Percentiles rank a stretch among this genome's conserved stretches.
phyloP scores from a whole-genome alignment of 495 filamentous ascomycete species.

The Aspergillus carlsbadensis region DNA sequence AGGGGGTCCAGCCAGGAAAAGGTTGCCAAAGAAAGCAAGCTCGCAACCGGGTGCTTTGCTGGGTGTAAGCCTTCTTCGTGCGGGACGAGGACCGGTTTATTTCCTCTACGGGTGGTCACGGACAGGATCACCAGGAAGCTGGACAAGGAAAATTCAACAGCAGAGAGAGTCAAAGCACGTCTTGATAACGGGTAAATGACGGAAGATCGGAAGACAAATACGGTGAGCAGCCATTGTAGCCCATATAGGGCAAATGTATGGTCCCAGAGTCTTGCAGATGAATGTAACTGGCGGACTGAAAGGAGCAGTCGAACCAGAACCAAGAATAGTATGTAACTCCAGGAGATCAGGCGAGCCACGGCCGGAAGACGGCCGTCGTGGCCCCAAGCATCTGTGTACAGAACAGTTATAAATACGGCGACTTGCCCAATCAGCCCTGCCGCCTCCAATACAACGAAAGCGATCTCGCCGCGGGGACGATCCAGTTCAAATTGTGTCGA shows the following conservation, averaged over 20 bases:
- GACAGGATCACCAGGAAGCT: conserved; percentile 72
- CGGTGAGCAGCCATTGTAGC: conserved; percentile 73
- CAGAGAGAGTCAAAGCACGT: conserved; percentile 58
- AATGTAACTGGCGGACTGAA: conserved; percentile 60
- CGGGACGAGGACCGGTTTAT: conserved; percentile 82
- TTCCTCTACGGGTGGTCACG: conserved; percentile 82
- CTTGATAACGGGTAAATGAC: conserved; percentile 69
- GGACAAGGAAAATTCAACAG: conserved; percentile 70
- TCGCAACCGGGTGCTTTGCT: conserved; percentile 79
- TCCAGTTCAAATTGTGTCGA: conserved; percentile 71
- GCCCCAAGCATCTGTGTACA: conserved; percentile 56
- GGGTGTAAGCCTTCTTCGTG: conserved; percentile 86
- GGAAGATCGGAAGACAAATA: conserved; percentile 78
- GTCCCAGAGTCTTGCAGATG: conserved; percentile 79
- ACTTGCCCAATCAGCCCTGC: conserved; percentile 70
- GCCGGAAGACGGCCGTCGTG: conserved; percentile 58
- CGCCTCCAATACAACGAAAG: conserved; percentile 70
- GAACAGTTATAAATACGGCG: conserved; percentile 59
- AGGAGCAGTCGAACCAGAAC: conserved; percentile 70
- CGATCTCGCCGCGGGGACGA: conserved; percentile 69
- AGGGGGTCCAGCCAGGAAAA: conserved; percentile 91
- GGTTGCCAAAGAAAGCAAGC: conserved; percentile 80
- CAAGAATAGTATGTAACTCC: conserved; percentile 81
- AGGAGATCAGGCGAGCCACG: conserved; percentile 63
- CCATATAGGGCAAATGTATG: conserved; percentile 88